A percentile compares a stretch with the other conserved stretches of the same genome.
phyloP scores from a whole-genome alignment of 257 asterid genomes.

The Nicotiana paniculata region DNA sequence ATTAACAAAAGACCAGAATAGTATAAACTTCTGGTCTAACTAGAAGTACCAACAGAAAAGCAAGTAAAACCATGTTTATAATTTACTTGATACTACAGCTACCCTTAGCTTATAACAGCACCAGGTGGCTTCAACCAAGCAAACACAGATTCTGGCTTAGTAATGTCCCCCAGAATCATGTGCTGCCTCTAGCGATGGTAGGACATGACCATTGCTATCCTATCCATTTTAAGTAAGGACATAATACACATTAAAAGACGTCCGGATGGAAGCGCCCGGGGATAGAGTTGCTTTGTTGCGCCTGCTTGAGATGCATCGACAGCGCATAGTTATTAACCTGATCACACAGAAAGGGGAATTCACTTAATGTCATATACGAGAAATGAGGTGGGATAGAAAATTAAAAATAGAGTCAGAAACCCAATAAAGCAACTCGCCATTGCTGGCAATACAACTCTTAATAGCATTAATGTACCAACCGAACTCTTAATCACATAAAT shows the following conservation, averaged over 20 bases:
- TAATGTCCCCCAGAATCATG: not conserved
- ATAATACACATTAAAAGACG: slow-evolving; percentile 40
- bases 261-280: slow-evolving; percentile 87
- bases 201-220: not conserved
- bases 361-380: not conserved
- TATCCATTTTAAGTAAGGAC: not conserved
- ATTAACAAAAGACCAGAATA: not conserved
- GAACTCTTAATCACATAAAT: not conserved
- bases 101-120: not conserved
- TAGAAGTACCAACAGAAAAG: not conserved
- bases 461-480: not conserved
- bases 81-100: not conserved
- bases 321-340: slow-evolving; percentile 74
- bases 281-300: slow-evolving; percentile 62
- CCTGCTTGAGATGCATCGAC: slow-evolving; percentile 85
- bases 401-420: not conserved
- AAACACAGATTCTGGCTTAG: not conserved
- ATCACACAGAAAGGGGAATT: slow-evolving; percentile 5
- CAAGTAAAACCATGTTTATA: not conserved
- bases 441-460: not conserved
- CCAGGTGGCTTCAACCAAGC: slow-evolving; percentile 4
- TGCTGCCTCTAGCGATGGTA: not conserved
- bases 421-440: not conserved
- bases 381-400: not conserved
- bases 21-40: not conserved